Percentiles rank a stretch among this genome's conserved stretches.
Evolutionary conservation across 1,284 basidiomycete species (phyloP).

Genomic region (Sutorius eximius): DNA sequence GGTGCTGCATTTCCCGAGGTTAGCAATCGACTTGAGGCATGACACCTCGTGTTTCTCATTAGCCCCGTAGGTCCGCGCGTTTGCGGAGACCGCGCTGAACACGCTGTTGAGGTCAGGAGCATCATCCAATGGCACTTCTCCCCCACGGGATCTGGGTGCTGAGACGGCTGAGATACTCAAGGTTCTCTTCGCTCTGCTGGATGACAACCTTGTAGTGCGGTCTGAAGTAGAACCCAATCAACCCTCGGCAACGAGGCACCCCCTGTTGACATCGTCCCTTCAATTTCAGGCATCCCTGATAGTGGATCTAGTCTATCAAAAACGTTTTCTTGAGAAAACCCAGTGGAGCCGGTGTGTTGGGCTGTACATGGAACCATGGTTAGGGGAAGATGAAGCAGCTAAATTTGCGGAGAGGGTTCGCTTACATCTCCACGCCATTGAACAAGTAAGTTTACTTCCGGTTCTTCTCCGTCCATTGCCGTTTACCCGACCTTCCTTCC

Average conservation of each 20-base stretch:
- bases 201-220: conserved; percentile 45
- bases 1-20: conserved; percentile 96
- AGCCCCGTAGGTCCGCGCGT: conserved; percentile 75
- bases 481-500: conserved; percentile 9
- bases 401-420: conserved; percentile 67
- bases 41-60: conserved; percentile 16
- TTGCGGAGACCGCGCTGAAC: conserved; percentile 77
- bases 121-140: conserved; percentile 64
- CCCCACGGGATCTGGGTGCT: conserved; percentile 63
- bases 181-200: conserved; percentile 62
- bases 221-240: conserved; percentile 47
- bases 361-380: conserved; percentile 70
- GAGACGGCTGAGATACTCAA: conserved; percentile 59
- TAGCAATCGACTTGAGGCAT: conserved; percentile 18
- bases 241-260: conserved; percentile 47
- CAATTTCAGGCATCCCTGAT: conserved; percentile 75
- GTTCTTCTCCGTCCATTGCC: conserved; percentile 5
- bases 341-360: conserved; percentile 78
- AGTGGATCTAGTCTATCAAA: conserved; percentile 73
- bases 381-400: conserved; percentile 47
- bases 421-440: conserved; percentile 74
- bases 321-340: conserved; percentile 62
- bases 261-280: conserved; percentile 53
- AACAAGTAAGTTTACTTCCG: conserved; percentile 48
- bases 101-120: conserved; percentile 83